phyloP scores from a whole-genome alignment of 208 protist genomes.

The Crithidia thermophila region DNA sequence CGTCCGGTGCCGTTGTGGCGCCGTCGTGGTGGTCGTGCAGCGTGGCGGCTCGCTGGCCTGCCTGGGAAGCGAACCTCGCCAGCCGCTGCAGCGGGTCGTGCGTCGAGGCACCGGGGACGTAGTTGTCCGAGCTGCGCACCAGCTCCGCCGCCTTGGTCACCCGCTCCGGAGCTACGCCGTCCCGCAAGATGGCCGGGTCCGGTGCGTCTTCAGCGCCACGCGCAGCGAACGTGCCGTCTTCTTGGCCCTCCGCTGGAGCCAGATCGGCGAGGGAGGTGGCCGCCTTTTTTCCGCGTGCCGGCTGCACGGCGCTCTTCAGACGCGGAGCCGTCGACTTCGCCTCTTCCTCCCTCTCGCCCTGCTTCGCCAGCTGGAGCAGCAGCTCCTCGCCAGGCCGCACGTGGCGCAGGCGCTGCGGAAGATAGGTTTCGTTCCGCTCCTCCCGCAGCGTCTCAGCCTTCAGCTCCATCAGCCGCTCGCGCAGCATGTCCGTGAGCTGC shows the following conservation, averaged over 20 bases:
- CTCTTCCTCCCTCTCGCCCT: no score
- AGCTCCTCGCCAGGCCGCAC: slow-evolving; percentile 44
- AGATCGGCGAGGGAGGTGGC: slow-evolving; percentile 53
- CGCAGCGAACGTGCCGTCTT: not conserved
- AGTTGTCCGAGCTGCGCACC: slow-evolving; percentile 11
- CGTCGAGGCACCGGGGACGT: slow-evolving; percentile 27
- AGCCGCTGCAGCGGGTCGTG: slow-evolving; percentile 30
- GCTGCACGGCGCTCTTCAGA: not conserved
- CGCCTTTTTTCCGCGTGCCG: not conserved
- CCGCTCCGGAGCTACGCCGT: slow-evolving; percentile 21
- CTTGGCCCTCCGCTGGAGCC: slow-evolving; percentile 5
- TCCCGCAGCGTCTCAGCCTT: slow-evolving; percentile 75
- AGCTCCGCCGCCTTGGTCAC: slow-evolving; percentile 16
- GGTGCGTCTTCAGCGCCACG: not conserved
- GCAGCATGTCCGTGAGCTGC: slow-evolving; percentile 90
- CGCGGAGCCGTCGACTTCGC: not conserved
- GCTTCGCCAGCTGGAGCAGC: slow-evolving; percentile 13
- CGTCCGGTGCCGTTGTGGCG: not conserved
- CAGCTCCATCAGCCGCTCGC: slow-evolving; percentile 88
- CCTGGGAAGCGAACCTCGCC: slow-evolving; percentile 6
- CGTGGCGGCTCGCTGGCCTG: not conserved
- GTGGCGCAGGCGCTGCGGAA: slow-evolving; percentile 61
- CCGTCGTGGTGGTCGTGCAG: not conserved
- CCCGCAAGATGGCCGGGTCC: slow-evolving; percentile 23
- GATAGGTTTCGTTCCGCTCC: slow-evolving; percentile 79